phyloP scores from a whole-genome alignment of 2,329 filamentous ascomycete species.

The Cladosporium sp. region DNA sequence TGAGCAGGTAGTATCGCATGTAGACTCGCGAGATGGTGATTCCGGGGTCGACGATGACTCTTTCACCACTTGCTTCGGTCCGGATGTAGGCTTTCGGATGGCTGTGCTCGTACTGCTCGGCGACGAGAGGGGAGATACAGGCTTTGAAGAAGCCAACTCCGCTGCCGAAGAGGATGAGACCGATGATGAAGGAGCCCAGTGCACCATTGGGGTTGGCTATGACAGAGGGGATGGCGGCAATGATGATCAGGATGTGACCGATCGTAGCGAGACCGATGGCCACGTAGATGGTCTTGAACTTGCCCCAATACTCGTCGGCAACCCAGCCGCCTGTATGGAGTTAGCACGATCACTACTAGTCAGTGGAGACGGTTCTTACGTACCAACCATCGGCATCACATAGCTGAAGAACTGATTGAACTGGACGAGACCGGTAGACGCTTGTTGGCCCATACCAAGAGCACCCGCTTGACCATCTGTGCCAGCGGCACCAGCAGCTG shows the following conservation, averaged over 20 bases:
- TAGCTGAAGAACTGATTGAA: constrained; percentile 49
- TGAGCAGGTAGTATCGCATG: constrained; percentile 64
- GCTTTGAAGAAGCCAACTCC: constrained; percentile 77
- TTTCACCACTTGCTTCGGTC: constrained; percentile 37
- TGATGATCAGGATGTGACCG: constrained; percentile 63
- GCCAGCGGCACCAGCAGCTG: constrained; percentile 8
- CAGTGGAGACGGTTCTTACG: neutral
- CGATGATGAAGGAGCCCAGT: constrained; percentile 59
- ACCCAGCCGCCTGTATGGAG: constrained; percentile 37
- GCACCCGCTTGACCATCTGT: constrained; percentile 38
- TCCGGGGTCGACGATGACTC: constrained; percentile 42
- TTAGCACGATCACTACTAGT: neutral
- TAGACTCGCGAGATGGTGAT: constrained; percentile 43
- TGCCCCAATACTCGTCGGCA: constrained; percentile 66
- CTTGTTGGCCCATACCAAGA: constrained; percentile 38
- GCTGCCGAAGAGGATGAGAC: constrained; percentile 63
- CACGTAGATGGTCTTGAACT: constrained; percentile 67
- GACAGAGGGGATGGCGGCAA: constrained; percentile 60
- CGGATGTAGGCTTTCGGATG: constrained; percentile 37
- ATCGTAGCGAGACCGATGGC: constrained; percentile 59
- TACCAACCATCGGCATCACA: constrained; percentile 39
- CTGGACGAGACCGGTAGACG: constrained; percentile 41
- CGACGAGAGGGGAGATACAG: constrained; percentile 56
- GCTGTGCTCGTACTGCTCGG: constrained; percentile 39
- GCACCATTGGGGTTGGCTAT: constrained; percentile 56